Base-by-base conservation (phyloP, 192 early-diverging fungal species). In the Backusella tuberculispora region DNA sequence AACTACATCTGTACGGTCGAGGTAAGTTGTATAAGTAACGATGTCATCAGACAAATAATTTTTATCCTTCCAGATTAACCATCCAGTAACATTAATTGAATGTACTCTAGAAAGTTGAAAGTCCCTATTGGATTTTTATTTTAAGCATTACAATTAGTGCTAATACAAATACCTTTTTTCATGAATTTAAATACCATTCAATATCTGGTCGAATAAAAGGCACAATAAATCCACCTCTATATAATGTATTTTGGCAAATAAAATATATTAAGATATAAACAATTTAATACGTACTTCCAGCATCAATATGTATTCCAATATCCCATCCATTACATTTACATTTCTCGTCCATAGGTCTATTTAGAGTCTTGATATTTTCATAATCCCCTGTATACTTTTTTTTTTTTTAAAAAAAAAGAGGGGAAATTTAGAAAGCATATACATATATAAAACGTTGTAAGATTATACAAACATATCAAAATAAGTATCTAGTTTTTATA, bases 221-320 rank as follows among this genome's bases (percentile, higher is more conserved):
- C 8, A 93, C 94, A 15, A 96, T 83, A 70, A 96, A 93, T 17
- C 92, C 94, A 53, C 94, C 94, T 73, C 88, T 76, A 38, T 43
- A 21, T 38, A 66, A 0, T 14, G 4, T 5, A 19, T 21, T 12
- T 34, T 43, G 24, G n/a, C 19, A 50, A 17, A 21, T 14, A 19
- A 50, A 50, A n/a, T 19, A 8, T 19, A 5, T 19, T 50, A n/a
- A n/a, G 48, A 50, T 50, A 50, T n/a, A 50, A 71, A 76, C 75
- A n/a, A n/a, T n/a, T n/a, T n/a, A n/a, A n/a, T n/a, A n/a, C n/a
- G n/a, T n/a, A n/a, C 75, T 88, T 67, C 93, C 94, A 5, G 90
- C 94, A 74, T 96, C 94, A 46, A 96, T 88, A 80, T 96, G 94
- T 68, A 96, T 95, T 2, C 90, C 89, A 60, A 96, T 81, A 38